Evolutionary conservation across 768 basidiomycete genomes (phyloP), one percentile per base, ranked within the genome.

Genomic region (Agaricus bisporus): DNA sequence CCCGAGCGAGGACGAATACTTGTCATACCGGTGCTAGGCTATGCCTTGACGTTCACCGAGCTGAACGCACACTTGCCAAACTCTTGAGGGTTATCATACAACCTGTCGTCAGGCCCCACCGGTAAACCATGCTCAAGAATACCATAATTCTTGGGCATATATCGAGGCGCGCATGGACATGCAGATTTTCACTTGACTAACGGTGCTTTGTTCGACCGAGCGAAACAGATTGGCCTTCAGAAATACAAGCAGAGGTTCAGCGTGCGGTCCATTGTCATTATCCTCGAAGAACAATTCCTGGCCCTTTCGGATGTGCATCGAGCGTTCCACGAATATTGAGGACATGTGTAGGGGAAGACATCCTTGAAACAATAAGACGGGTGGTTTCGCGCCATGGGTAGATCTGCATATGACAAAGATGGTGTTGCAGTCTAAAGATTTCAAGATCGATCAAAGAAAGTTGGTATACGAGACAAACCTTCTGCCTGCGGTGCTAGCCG

Each of bases 261-360:
- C 81, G 85, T 25, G 77, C 88, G 1, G 88, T 95, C 11, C 89
- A 91, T 60, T 92, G 86, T 98, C 11, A 83, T 94, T 7, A 78
- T 92, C 12, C 77, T 98, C 51, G 93, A 97, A 56, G 93, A 97
- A 63, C 88, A 89, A 59, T 97, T 98, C 62, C 82, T 98, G 17
- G 86, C 95, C 4, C 93, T 95, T 62, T 88, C 91, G 9, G 90
- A 83, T 1, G 87, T 95, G 0, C 94, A 98, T 67, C 85, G 82
- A 61, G 92, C 92, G 86, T 97, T 8, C 78, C 95, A 22, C 75
- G 91, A 38, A 73, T 98, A 7, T 77, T 98, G 11, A 78, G 92
- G 25, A 87, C 83, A 54, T 97, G 92, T 65, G 88, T 88, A 3
- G 94, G 92, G n/a, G 92, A 95, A 55, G 91, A 95, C 66, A 66